Base-by-base conservation (phyloP, 495 filamentous ascomycete genomes). In the Neurospora intermedia region DNA sequence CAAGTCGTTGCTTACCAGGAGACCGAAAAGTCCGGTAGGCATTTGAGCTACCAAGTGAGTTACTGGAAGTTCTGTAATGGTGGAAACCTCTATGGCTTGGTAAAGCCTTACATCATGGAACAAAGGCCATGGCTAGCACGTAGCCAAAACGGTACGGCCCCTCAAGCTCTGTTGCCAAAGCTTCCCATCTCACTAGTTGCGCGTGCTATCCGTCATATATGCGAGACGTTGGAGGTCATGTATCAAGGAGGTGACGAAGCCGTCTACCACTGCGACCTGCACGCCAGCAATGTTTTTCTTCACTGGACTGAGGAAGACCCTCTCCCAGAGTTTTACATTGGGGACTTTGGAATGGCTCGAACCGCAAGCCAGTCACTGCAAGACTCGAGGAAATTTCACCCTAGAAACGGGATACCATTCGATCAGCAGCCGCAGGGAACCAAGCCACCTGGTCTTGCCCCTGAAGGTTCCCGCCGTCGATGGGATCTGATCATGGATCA, bases 161-260 rank as follows among this genome's bases (percentile, higher is more conserved):
- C 23, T 38, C 15, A 27, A 6, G 31, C 6, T 35, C 43, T 7
- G 13, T 11, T n/a, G 20, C 16, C 16, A 38, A 18, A 59, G 13
- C 38, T 74, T 10, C 73, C 73, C 6, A 73, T 73, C n/a, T 45
- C 45, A 11, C 3, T 75, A 9, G 18, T 74, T 15, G 73, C 73
- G 7, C 70, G 71, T 1, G 20, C 23, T 41, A 70, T 73, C 66
- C 41, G 38, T 6, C 71, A 75, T 27, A 72, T 73, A 6, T 43
- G 73, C 66, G 71, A 75, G 71, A 73, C 73, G 6, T 27, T 75
- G 20, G 69, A 75, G 9, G 35, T 75, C 71, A 75, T 75, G 73
- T 75, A 75, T 69, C 42, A 70, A 13, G 43, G 40, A 66, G 73
- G 73, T 11, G n/a, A 0, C 6, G 66, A 75, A 20, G 38, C 71